Conservation (phyloP, 1,139 yeast genomes). For the Hyphopichia fennica region DNA sequence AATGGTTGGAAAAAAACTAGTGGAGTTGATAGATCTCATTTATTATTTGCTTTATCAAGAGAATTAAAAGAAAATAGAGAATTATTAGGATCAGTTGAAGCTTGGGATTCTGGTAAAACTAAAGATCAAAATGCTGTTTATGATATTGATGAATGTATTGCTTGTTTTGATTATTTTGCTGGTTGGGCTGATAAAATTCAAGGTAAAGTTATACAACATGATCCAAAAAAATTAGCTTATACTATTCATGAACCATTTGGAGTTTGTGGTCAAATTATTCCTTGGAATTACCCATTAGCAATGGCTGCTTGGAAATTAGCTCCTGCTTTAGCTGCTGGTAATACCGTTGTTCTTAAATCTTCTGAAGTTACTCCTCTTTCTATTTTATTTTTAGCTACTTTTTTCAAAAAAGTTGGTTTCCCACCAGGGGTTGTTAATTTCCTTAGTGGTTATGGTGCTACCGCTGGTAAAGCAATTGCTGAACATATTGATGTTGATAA, state of each 20-base stretch:
- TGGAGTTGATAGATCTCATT: slow-evolving; percentile 54
- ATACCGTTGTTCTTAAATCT: slow-evolving; percentile 62
- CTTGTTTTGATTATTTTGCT: slow-evolving; percentile 67
- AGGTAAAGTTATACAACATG: slow-evolving; percentile 69
- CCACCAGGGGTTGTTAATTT: slow-evolving; percentile 72
- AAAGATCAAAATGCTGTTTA: slow-evolving; percentile 47
- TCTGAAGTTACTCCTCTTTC: slow-evolving; percentile 69
- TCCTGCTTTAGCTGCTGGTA: slow-evolving; percentile 70
- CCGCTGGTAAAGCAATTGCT: slow-evolving; percentile 60
- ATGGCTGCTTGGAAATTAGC: slow-evolving; percentile 65
- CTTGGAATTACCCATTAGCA: slow-evolving; percentile 62
- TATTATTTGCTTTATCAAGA: slow-evolving; percentile 60
- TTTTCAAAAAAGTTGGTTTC: slow-evolving; percentile 64
- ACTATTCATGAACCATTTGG: slow-evolving; percentile 83
- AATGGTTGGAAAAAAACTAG: slow-evolving; percentile 42
- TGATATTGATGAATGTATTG: slow-evolving; percentile 62
- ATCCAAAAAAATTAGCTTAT: slow-evolving; percentile 68
- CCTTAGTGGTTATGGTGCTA: slow-evolving; percentile 55
- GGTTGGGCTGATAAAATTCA: slow-evolving; percentile 83
- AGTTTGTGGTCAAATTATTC: slow-evolving; percentile 75
- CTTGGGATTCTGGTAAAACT: slow-evolving; percentile 82
- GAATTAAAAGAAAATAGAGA: slow-evolving; percentile 58
- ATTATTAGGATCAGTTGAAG: slow-evolving; percentile 63
- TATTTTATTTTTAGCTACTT: slow-evolving; percentile 52
- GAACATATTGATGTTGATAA: slow-evolving; percentile 57